Conservation (phyloP, 2,329 filamentous ascomycete genomes). For the Orbilia javanica region DNA sequence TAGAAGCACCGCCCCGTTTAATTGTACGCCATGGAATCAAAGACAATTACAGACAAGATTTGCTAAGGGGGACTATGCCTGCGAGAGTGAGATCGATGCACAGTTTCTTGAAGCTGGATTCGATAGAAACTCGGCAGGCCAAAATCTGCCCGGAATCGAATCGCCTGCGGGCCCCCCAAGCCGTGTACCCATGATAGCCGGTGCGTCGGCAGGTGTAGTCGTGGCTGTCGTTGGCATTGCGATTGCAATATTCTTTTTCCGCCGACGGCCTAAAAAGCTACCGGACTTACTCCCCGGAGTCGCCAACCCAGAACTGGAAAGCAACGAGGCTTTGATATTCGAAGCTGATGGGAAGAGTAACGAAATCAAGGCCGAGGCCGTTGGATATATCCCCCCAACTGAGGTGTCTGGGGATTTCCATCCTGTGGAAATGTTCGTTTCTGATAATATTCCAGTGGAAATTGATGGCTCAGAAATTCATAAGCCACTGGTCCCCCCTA, state of each 20-base stretch:
- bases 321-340: constrained; percentile 16
- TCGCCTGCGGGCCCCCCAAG: background rate
- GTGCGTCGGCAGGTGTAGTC: background rate
- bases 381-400: constrained; percentile 14
- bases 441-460: constrained; percentile 30
- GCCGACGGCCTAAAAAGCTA: constrained; percentile 9
- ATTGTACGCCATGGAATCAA: constrained; percentile 34
- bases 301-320: constrained; percentile 29
- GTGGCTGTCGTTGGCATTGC: background rate
- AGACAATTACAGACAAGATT: constrained; percentile 8
- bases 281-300: constrained; percentile 42
- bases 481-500: background rate
- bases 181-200: constrained; percentile 28
- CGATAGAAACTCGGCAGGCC: background rate
- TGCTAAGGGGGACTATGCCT: constrained; percentile 20
- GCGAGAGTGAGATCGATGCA: constrained; percentile 14
- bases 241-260: constrained; percentile 25
- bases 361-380: constrained; percentile 30
- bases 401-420: constrained; percentile 32
- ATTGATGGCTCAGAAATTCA: constrained; percentile 24
- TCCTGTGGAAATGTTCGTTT: constrained; percentile 33
- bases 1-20: constrained; percentile 8
- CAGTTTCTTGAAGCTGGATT: background rate
- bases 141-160: background rate
- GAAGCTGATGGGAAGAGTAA: constrained; percentile 32